Conservation (phyloP, 108 stramenopile genomes). For the Halocafeteria seosinensis region DNA sequence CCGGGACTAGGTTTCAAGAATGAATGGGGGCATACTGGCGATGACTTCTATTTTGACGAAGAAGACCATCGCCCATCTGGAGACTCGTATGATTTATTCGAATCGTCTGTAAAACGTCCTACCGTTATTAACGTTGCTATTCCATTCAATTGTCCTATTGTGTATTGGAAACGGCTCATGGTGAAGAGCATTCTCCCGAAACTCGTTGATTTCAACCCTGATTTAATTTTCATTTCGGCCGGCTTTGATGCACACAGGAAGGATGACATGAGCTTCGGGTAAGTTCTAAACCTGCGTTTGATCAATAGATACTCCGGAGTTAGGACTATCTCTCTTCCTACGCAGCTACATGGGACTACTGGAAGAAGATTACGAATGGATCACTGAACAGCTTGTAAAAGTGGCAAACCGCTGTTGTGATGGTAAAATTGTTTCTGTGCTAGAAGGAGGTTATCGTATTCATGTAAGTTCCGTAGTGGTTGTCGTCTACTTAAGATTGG, state of each 20-base stretch:
- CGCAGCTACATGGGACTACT: conserved; percentile 84
- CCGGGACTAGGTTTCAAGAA: neutral
- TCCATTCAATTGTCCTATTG: neutral
- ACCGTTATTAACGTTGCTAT: neutral
- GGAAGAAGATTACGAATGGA: conserved; percentile 90
- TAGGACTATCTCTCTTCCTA: too few relatives aligned
- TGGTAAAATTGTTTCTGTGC: conserved; percentile 71
- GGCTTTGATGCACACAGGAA: conserved; percentile 92
- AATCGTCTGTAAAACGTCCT: neutral
- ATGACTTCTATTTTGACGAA: neutral
- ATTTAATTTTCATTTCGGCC: conserved; percentile 86
- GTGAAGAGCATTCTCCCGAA: conserved; percentile 15
- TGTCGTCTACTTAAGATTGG: too few relatives aligned
- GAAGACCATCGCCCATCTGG: too few relatives aligned
- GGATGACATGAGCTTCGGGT: conserved; percentile 73
- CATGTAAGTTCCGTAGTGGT: too few relatives aligned
- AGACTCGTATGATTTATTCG: too few relatives aligned
- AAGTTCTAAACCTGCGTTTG: too few relatives aligned
- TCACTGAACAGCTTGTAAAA: conserved; percentile 72
- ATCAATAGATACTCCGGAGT: too few relatives aligned
- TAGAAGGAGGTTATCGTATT: conserved; percentile 92
- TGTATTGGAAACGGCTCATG: neutral
- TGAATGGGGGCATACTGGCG: neutral
- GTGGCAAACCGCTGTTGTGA: conserved; percentile 78
- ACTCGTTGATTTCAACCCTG: conserved; percentile 65